Percentiles rank a stretch among this genome's conserved stretches.
Conservation (phyloP, 257 asterid genomes). For the Petrea volubilis region DNA sequence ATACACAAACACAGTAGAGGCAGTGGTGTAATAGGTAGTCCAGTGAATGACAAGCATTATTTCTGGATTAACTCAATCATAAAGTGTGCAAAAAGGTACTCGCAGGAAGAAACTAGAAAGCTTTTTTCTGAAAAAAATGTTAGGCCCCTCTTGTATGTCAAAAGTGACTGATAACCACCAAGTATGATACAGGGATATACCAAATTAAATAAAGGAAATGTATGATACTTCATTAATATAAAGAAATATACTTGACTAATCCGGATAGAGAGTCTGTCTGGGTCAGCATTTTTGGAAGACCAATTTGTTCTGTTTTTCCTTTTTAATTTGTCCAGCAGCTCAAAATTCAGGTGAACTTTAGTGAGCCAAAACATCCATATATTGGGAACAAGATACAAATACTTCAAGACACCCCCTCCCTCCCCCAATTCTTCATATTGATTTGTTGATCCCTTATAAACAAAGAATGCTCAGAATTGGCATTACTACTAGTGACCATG, state of each 20-base stretch:
- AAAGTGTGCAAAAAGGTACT: not conserved
- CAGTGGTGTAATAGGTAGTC: not conserved
- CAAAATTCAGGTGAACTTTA: not conserved
- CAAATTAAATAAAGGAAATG: not conserved
- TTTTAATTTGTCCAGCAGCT: not conserved
- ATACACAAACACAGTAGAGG: not conserved
- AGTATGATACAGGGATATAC: not conserved
- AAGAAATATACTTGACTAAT: too few species aligned
- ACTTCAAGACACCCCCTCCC: not conserved
- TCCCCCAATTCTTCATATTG: not conserved
- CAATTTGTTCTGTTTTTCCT: not conserved
- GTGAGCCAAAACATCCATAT: not conserved
- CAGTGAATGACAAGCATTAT: not conserved
- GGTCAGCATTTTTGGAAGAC: not conserved
- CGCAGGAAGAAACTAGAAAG: not conserved
- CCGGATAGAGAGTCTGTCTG: not conserved
- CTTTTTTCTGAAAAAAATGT: not conserved
- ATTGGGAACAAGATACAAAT: not conserved
- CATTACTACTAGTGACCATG: not conserved
- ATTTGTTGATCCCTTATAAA: not conserved
- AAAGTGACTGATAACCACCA: not conserved
- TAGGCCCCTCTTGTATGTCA: constrained; percentile 2
- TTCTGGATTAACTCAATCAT: not conserved
- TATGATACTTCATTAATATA: not conserved
- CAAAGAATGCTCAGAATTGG: not conserved